Percentiles rank a stretch among this genome's conserved stretches.
These are phyloP conservation scores for Juglanconis oblonga DNA, from an alignment of 2,329 filamentous ascomycete genomes.

Conservation along the genomic window DNA sequence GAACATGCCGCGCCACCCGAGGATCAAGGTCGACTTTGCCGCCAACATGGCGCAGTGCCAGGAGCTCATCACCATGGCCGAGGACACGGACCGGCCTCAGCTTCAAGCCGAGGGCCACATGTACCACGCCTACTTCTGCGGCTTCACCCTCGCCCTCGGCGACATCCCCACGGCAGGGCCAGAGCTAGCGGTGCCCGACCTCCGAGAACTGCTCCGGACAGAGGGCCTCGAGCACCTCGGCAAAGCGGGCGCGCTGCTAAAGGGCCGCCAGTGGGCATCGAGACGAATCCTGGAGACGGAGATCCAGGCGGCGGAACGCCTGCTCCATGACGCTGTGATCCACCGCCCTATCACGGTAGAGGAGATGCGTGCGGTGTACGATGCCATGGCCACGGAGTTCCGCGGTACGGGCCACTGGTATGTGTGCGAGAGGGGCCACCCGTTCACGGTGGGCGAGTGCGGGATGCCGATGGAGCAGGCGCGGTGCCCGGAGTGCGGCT, in stretches of 20 bases:
- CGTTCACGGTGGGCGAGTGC: conserved; percentile 64
- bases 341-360: conserved; percentile 46
- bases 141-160: conserved; percentile 34
- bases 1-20: not conserved
- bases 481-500: conserved; percentile 61
- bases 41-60: conserved; percentile 37
- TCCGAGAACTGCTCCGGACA: not conserved
- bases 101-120: conserved; percentile 50
- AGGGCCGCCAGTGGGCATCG: conserved; percentile 14
- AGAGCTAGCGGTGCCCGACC: not conserved
- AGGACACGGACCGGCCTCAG: conserved; percentile 30
- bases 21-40: conserved; percentile 26
- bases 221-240: conserved; percentile 20
- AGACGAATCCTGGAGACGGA: conserved; percentile 39
- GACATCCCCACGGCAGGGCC: not conserved
- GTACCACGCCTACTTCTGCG: conserved; percentile 46
- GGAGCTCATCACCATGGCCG: conserved; percentile 37
- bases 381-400: conserved; percentile 51
- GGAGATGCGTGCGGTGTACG: conserved; percentile 49
- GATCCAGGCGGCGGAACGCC: conserved; percentile 41
- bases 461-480: conserved; percentile 63
- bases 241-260: conserved; percentile 21
- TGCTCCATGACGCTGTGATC: conserved; percentile 45
- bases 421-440: conserved; percentile 53
- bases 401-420: conserved; percentile 61